Evolutionary conservation across 2,329 filamentous ascomycete species (phyloP), one percentile per base, ranked within the genome.

Genomic region (Xylaria sp.): DNA sequence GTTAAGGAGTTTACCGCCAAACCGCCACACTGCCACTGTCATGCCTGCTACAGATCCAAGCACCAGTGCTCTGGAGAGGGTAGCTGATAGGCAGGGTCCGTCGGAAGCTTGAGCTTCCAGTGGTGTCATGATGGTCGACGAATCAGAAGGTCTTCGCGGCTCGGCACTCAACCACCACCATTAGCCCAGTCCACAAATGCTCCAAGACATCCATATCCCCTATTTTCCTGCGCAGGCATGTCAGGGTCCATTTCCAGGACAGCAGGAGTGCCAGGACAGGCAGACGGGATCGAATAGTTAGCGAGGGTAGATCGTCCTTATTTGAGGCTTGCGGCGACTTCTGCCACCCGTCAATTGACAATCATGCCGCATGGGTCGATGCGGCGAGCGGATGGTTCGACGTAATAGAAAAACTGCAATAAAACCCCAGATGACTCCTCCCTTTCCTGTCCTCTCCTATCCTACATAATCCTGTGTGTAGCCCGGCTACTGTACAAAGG

Each of bases 91-190:
- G 19, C n/a, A 18, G 18, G 20, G 34, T 39, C 29, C 39, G 46
- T 54, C 58, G 58, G 60, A 56, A 59, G 44, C 46, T 57, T 44
- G 44, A 61, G 47, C 42, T 57, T 49, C 61, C 61, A 56, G 61
- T 63, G 61, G 61, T 62, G 55, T 56, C 57, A 62, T 60, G 37
- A 18, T 3, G 19, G 44, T 39, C 17, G 24, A 18, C 56, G 48
- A 63, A 61, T 58, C 58, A 63, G 45, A 26, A 42, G 34, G 26
- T 22, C 26, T n/a, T 34, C 29, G 29, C 29, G 29, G 29, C 29
- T 34, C 29, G 29, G 29, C 9, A 34, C 29, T 34, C 29, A 13
- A 34, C 24, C 24, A 26, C 24, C 24, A 26, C 24, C 24, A 11
- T 26, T 26, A 26, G 24, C 24, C 6, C 24, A 26, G 11, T 34